phyloP scores from a whole-genome alignment of 2,329 filamentous ascomycete species.

The Exophiala oligosperma region DNA sequence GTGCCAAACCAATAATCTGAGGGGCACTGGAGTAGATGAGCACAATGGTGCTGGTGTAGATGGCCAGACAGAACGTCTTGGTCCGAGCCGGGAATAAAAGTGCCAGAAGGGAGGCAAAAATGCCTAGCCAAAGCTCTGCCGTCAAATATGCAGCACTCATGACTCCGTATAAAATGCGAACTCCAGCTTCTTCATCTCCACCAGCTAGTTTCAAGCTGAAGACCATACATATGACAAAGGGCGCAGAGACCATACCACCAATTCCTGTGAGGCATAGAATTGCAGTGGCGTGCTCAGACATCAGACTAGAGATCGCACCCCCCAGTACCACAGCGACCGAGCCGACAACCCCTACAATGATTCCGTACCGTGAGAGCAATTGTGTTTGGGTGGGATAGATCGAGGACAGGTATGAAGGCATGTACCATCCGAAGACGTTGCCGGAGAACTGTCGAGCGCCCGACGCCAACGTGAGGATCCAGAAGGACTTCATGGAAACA shows the following conservation, averaged over 20 bases:
- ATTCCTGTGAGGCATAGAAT: conserved; percentile 21
- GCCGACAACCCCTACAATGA: conserved; percentile 31
- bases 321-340: conserved; percentile 30
- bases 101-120: conserved; percentile 10
- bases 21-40: not conserved
- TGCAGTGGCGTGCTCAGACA: not conserved
- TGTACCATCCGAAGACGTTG: conserved; percentile 31
- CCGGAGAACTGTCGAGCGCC: conserved; percentile 27
- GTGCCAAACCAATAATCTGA: not conserved
- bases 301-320: conserved; percentile 17
- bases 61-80: not conserved
- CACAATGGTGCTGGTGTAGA: not conserved
- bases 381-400: conserved; percentile 23
- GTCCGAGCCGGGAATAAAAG: not conserved
- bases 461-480: conserved; percentile 28
- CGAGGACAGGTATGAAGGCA: conserved; percentile 29
- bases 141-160: conserved; percentile 28
- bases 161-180: conserved; percentile 26
- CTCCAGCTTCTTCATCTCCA: conserved; percentile 16
- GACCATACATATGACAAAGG: conserved; percentile 31
- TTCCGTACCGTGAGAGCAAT: conserved; percentile 27
- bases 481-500: conserved; percentile 25
- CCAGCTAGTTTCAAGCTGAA: conserved; percentile 24
- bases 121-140: conserved; percentile 31
- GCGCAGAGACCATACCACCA: conserved; percentile 31